Evolutionary conservation across 345 rosid species (phyloP).

Genomic region (Salix purpurea): DNA sequence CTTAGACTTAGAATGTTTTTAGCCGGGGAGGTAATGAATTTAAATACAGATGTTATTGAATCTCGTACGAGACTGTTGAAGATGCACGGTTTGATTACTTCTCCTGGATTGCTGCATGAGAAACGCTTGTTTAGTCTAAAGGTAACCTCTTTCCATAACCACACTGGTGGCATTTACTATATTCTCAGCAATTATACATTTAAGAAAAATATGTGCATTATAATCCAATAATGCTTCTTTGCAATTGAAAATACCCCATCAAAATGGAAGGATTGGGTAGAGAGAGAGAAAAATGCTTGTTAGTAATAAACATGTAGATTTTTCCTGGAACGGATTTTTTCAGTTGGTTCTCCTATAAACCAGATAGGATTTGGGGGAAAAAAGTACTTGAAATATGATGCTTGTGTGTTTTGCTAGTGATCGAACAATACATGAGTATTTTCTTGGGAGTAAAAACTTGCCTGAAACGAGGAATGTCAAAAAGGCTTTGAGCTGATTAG

Average conservation of each 20-base stretch:
- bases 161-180: too few relatives aligned
- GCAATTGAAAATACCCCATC: background rate
- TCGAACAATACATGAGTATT: background rate
- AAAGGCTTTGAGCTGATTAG: too few relatives aligned
- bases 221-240: background rate
- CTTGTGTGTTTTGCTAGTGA: background rate
- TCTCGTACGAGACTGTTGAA: conserved; percentile 47
- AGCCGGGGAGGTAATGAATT: conserved; percentile 53
- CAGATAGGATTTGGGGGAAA: too few relatives aligned
- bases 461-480: too few relatives aligned
- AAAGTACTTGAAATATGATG: background rate
- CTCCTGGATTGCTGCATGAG: conserved; percentile 41
- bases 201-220: background rate
- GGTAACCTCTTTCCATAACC: conserved; percentile 32
- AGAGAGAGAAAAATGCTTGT: background rate
- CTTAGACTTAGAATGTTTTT: conserved; percentile 87
- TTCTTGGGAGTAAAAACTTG: background rate
- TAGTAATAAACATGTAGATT: background rate
- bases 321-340: too few relatives aligned
- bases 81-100: conserved; percentile 56
- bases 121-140: conserved; percentile 62
- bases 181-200: background rate
- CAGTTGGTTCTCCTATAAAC: too few relatives aligned
- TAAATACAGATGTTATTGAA: conserved; percentile 38
- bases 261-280: background rate